Base-by-base conservation (phyloP, 192 early-diverging fungal genomes). In the Backusella australiensis region DNA sequence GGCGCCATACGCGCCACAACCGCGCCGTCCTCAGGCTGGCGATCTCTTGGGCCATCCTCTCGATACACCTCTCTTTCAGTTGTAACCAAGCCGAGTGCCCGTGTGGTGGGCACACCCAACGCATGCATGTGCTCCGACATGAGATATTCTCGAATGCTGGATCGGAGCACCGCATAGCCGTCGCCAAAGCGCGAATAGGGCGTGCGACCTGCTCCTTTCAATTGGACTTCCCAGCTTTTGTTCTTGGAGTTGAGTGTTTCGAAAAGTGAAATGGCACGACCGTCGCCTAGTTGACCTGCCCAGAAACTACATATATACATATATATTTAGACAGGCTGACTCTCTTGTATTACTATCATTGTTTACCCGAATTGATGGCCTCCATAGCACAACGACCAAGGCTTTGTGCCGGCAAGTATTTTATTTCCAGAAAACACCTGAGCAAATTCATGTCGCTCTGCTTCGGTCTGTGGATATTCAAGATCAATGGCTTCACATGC, bases 131-230 rank as follows among this genome's bases (percentile, higher is more conserved):
- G 86, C 80, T 95, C 93, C 0, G 90, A 90, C 19, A 87, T 83
- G 38, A 97, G 85, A 75, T 87, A 97, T 83, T 97, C 96, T 68
- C 96, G 87, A 44, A 96, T 91, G 34, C 92, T 94, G 6, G 94
- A 96, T 3, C 95, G 83, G n/a, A 96, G 78, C 8, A 96, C 94
- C 0, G 96, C 96, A 69, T 89, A 92, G 1, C 95, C 96, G 75
- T 97, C 96, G 7, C 90, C 93, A 63, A 94, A 92, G 14, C 96
- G 84, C 46, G 94, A 94, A 80, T 93, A 98, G 1, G 94, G 93
- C 6, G 96, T 98, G 75, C 89, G 83, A 6, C 96, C 93, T 1
- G 91, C 91, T 32, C 96, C 95, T 77, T 97, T 97, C 29, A 97
- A 82, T 80, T 97, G 94, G 36, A 96, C 29, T 72, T 97, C 96